Percentiles rank a stretch among this genome's conserved stretches.
phyloP scores from a whole-genome alignment of 2,329 filamentous ascomycete genomes.

The Mycosphaerella sp. region DNA sequence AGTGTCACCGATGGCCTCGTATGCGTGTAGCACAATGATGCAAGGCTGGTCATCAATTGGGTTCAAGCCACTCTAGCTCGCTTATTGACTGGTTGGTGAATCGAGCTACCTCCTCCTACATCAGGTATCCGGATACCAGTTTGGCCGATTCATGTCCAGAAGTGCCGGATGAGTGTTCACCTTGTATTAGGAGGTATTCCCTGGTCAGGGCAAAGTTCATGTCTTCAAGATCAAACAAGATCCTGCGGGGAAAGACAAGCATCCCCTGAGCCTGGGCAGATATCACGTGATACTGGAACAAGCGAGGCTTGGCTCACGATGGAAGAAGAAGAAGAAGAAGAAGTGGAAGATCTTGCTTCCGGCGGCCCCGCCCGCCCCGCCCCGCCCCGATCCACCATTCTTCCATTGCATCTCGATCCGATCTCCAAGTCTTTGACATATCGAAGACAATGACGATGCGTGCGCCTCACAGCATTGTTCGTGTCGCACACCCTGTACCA shows the following conservation, averaged over 20 bases:
- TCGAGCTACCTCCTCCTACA: background rate
- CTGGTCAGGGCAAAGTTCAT: background rate
- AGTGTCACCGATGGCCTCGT: background rate
- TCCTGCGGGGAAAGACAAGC: too few relatives aligned
- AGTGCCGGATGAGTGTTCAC: too few relatives aligned
- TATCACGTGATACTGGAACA: too few relatives aligned
- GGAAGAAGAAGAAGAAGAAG: too few relatives aligned
- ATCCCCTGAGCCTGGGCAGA: too few relatives aligned
- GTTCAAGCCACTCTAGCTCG: background rate
- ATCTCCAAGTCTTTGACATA: conserved; percentile 4
- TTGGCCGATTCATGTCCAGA: too few relatives aligned
- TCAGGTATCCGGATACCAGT: too few relatives aligned
- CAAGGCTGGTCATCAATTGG: background rate
- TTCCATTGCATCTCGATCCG: background rate
- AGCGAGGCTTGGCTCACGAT: too few relatives aligned
- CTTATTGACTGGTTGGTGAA: background rate
- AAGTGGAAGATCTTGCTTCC: too few relatives aligned
- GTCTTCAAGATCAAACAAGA: background rate
- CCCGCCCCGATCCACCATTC: too few relatives aligned
- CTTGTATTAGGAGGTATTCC: too few relatives aligned
- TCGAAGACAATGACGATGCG: background rate
- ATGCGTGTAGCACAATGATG: background rate
- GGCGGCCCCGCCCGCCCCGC: too few relatives aligned
- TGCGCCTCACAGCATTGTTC: background rate
- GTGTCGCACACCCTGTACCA: background rate